phyloP scores from a whole-genome alignment of 495 filamentous ascomycete species.

The Penicillium cinerascens region DNA sequence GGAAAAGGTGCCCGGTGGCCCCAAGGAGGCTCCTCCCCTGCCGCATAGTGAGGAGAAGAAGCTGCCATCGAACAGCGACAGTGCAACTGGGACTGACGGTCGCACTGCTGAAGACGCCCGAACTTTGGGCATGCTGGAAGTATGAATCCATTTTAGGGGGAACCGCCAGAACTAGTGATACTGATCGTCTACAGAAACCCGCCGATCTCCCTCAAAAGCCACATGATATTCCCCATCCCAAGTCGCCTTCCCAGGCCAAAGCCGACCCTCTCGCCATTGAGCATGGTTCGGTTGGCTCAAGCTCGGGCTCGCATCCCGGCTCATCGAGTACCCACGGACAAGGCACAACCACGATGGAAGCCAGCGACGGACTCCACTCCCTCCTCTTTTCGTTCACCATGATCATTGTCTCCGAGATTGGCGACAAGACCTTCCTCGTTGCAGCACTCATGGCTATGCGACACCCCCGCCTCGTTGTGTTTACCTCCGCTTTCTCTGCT shows the following conservation, averaged over 20 bases:
- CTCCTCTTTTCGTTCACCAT: slow-evolving; percentile 90
- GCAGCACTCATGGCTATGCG: slow-evolving; percentile 99
- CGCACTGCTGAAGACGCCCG: slow-evolving; percentile 30
- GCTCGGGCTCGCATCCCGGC: slow-evolving; percentile 22
- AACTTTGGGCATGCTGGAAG: slow-evolving; percentile 62
- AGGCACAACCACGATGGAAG: slow-evolving; percentile 43
- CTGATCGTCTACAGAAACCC: slow-evolving; percentile 62
- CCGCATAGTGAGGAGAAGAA: slow-evolving; percentile 74
- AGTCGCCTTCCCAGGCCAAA: slow-evolving; percentile 63
- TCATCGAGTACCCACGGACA: slow-evolving; percentile 22
- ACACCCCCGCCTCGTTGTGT: slow-evolving; percentile 88
- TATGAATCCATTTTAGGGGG: slow-evolving; percentile 30
- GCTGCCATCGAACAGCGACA: slow-evolving; percentile 40
- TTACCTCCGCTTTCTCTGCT: slow-evolving; percentile 88
- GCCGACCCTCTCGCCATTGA: slow-evolving; percentile 63
- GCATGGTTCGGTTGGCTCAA: slow-evolving; percentile 42
- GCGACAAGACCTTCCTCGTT: slow-evolving; percentile 97
- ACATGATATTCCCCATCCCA: slow-evolving; percentile 71
- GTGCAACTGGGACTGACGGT: slow-evolving; percentile 5
- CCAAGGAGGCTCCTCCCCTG: slow-evolving; percentile 79
- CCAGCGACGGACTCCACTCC: slow-evolving; percentile 85
- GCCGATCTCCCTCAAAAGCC: slow-evolving; percentile 74
- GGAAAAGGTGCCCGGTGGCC: slow-evolving; percentile 74
- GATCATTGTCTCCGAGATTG: slow-evolving; percentile 96
- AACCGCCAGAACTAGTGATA: not conserved